Evolutionary conservation across 176 grass and related monocot species (phyloP), one percentile per base, ranked within the genome.

Genomic region (Paspalum notatum): DNA sequence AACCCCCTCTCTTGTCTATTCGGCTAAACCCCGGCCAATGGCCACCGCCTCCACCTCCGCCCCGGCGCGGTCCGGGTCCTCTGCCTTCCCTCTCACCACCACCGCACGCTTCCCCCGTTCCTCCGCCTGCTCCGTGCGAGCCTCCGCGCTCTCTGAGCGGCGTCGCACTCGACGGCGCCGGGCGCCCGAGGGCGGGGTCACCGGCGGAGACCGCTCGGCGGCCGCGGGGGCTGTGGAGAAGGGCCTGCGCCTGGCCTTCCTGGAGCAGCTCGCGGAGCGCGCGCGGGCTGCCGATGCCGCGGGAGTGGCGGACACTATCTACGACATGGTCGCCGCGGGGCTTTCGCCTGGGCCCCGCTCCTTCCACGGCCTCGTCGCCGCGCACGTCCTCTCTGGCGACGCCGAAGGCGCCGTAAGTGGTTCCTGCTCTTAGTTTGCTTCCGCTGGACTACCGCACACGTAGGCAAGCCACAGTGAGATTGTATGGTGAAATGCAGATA

Each of bases 321-420:
- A 95, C 44, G 92, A 95, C 84, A 98, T 98, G 95, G 92, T 98
- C 60, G 95, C 95, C 21, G 95, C 95, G 8, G 95, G 95, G 22
- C 90, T 98, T 38, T 81, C 57, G 12, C 95, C 95, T 8, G 95
- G 95, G 0, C 95, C 95, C 2, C 92, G 95, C 76, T 95, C 95
- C 53, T 98, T 91, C 81, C 95, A 98, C 69, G 92, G 95, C n/a
- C 90, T 98, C 8, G 84, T 98, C 39, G 90, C 93, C 46, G 89
- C 95, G 17, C 90, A 98, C 76, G 66, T 89, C 22, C 89, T 98
- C 55, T 85, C 90, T 21, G 95, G 90, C 15, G 88, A 98, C 62
- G 91, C 79, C 45, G 95, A 98, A 60, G 92, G 92, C 81, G 95
- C 95, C 32, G 95, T 98, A 89, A 77, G 76, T 86, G 47, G 41